Evolutionary conservation across 2,329 filamentous ascomycete genomes (phyloP), one percentile per base, ranked within the genome.

Genomic region (Colletotrichum costaricense): DNA sequence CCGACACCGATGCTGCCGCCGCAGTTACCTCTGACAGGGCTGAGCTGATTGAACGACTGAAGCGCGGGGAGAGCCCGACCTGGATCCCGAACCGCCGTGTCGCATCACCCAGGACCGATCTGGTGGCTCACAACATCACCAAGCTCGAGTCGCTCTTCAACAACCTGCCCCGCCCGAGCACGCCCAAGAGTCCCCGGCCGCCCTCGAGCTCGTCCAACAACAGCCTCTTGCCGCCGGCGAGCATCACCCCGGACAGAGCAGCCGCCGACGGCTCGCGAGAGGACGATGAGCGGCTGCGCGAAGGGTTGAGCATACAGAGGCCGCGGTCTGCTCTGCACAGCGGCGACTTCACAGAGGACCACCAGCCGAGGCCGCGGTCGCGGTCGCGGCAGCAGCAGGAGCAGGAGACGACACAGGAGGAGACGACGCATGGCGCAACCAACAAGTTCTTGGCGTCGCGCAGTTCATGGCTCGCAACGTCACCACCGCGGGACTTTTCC

Each of bases 31-130:
- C 86, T 22, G 91, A 95, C 80, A 89, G 95, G 75, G 91, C 91
- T 70, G 93, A 95, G 81, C 86, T 98, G 77, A 98, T 98, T 70
- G 90, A 95, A 82, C 89, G 92, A 76, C 88, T 98, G 76, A 98
- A 98, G 84, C 91, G 90, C 81, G 91, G 91, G 38, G 92, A 95
- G 82, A 93, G 91, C 78, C 92, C 94, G 49, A 90, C 91, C 5
- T 97, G 94, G 94, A 86, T 92, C 52, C 89, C 91, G 33, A 90
- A 88, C 79, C 88, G 88, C 78, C 88, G 89, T 86, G 92, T 91
- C 83, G 67, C 86, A 46, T n/a, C 60, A 19, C 63, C 72, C 30
- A 54, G 30, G 49, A 52, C 62, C n/a, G 16, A 30, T 22, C 56
- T 49, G n/a, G 42, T 57, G 69, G 11, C 62, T 62, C 58, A 65